Evolutionary conservation across 257 asterid genomes (phyloP), one percentile per base, ranked within the genome.

Genomic region (Solanum lycopersicoides): DNA sequence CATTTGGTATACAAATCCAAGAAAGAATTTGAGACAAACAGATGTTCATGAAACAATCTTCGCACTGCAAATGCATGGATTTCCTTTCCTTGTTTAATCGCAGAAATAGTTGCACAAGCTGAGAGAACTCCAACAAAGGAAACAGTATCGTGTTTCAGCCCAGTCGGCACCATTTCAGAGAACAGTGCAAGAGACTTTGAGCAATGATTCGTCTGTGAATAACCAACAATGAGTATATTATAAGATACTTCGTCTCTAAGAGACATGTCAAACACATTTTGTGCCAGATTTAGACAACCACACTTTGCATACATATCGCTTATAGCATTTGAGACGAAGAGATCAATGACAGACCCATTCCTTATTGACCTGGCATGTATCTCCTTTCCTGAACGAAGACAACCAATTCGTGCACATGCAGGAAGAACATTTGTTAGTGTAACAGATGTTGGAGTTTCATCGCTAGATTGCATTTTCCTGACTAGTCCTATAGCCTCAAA

Each of bases 291-390:
- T 83, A 94, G 88, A 63, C 88, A 89, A 44, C 93, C 92, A 83
- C 98, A 91, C 87, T 94, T 95, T 41, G 91, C 94, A 90, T 95
- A 94, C 97, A 91, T 92, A 89, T 94, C 96, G 2, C 92, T 92
- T 82, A 95, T 88, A 86, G 98, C 97, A 88, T 95, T 95, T 37
- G 98, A 95, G 89, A 95, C 91, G 44, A 91, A 93, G 86, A 93
- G 82, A 87, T 93, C 98, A 80, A 66, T 87, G 15, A 83, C 88
- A 13, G 89, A 92, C 10, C 92, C 92, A 12, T 59, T 65, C 56
- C 93, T 89, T 59, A 95, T 88, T 83, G 95, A 90, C 86, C 90
- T 92, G 39, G 93, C 94, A 30, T 95, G 98, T 73, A 93, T 92
- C 89, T 93, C 98, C 91, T 88, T 93, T 53, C 98, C 98, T 10